Evolutionary conservation across 768 basidiomycete genomes (phyloP), one percentile per base, ranked within the genome.

Genomic region (Boletus vermiculosoides): DNA sequence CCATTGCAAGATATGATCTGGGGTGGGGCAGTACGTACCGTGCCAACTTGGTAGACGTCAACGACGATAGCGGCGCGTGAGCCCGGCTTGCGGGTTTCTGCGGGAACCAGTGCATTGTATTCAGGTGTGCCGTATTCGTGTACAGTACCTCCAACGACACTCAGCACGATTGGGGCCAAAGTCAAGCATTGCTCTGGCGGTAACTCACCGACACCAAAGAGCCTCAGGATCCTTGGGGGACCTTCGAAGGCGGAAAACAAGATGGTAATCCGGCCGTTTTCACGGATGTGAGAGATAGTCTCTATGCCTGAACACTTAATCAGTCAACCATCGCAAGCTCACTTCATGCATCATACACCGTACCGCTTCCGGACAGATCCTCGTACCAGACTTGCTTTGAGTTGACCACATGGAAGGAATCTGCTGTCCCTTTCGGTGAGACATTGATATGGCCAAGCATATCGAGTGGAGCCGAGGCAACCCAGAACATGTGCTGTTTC

Each of bases 401-500:
- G 55, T 84, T 74, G 18, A 78, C 76, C 57, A 88, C 67, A 57
- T 84, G 84, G 65, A 89, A 86, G 3, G 78, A 81, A n/a, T 83
- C 82, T 60, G 77, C 73, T 40, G 83, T 74, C 39, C 85, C 83
- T 67, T 90, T 88, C 0, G 87, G 85, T 1, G 85, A 87, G 18
- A 89, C 68, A 58, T 90, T 88, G 51, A 90, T 73, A 57, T 84
- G 83, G 0, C 84, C 86, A 7, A 80, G 75, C 2, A 63, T 61
- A 12, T 72, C 74, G n/a, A 87, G 77, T 23, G 87, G 87, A 1
- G 86, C 84, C 5, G 84, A 79, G 0, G 84, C 85, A 13, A 89
- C 85, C 84, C 85, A 88, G 68, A 88, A 90, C 50, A 88, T 72
- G 52, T 86, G 78, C 67, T 90, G 87, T 56, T 82, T 75, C 46